These are phyloP conservation scores for Candida michaelii DNA, from an alignment of 805 yeast species.

Conservation along the genomic window DNA sequence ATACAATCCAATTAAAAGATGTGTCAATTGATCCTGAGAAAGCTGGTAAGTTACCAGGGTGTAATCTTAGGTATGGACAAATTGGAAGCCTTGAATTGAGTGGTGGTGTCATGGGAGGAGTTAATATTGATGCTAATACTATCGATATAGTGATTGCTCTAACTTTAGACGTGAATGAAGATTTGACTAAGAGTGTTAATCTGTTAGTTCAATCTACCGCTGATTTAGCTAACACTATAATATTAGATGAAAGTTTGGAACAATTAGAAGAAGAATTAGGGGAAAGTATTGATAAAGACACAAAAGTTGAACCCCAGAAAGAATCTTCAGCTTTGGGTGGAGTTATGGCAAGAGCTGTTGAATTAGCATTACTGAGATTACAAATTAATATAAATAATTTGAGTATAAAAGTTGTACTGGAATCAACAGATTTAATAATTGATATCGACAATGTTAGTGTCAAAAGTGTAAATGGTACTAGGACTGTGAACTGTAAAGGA, in stretches of 20 bases:
- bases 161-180: slow-evolving; percentile 25
- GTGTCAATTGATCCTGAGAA: slow-evolving; percentile 73
- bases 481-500: slow-evolving; percentile 41
- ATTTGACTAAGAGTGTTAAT: slow-evolving; percentile 34
- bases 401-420: slow-evolving; percentile 49
- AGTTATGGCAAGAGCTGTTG: slow-evolving; percentile 64
- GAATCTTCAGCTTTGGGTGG: slow-evolving; percentile 45
- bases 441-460: slow-evolving; percentile 29
- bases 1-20: slow-evolving; percentile 52
- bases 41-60: slow-evolving; percentile 61
- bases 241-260: slow-evolving; percentile 24
- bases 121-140: slow-evolving; percentile 57
- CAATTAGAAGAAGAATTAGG: slow-evolving; percentile 6
- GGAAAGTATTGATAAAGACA: background rate
- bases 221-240: slow-evolving; percentile 64
- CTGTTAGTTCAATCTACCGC: slow-evolving; percentile 72
- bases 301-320: background rate
- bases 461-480: slow-evolving; percentile 47
- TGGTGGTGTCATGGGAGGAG: slow-evolving; percentile 71
- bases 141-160: slow-evolving; percentile 47
- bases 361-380: slow-evolving; percentile 62
- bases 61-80: slow-evolving; percentile 60
- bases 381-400: slow-evolving; percentile 50
- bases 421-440: slow-evolving; percentile 36
- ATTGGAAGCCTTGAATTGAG: slow-evolving; percentile 51